These are phyloP conservation scores for Ophiosphaerella korrae DNA, from an alignment of 2,329 filamentous ascomycete species.

Conservation along the genomic window DNA sequence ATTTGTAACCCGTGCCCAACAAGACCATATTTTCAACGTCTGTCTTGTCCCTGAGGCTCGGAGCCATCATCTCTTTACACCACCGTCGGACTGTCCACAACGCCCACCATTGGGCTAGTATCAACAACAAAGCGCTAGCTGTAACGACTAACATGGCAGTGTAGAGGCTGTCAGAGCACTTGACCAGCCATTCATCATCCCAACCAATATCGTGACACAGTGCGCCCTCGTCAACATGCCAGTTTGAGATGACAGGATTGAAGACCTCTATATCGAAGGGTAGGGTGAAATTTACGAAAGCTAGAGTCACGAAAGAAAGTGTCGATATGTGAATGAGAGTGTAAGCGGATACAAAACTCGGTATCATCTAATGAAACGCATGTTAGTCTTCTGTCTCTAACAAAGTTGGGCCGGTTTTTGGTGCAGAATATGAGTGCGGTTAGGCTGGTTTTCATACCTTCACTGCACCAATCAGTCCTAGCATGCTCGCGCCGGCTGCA, in stretches of 20 bases:
- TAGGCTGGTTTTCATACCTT: conserved; percentile 36
- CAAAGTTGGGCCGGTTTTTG: neutral
- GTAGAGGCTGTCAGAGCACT: conserved; percentile 34
- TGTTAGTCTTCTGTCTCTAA: conserved; percentile 15
- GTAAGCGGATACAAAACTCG: conserved; percentile 33
- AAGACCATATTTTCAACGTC: conserved; percentile 24
- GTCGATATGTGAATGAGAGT: conserved; percentile 31
- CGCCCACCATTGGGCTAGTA: conserved; percentile 44
- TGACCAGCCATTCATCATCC: conserved; percentile 34
- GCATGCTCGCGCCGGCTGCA: conserved; percentile 46
- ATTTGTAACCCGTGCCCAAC: conserved; percentile 1
- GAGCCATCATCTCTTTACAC: conserved; percentile 19
- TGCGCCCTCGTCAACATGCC: conserved; percentile 24
- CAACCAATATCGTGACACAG: conserved; percentile 37
- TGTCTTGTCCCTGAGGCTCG: neutral
- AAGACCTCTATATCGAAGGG: conserved; percentile 24
- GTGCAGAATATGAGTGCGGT: neutral
- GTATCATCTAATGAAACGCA: conserved; percentile 20
- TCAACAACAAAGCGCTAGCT: conserved; percentile 28
- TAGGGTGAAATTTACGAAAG: conserved; percentile 30
- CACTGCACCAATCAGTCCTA: conserved; percentile 52
- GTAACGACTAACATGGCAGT: conserved; percentile 28
- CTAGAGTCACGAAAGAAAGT: conserved; percentile 33
- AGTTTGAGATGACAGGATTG: conserved; percentile 28
- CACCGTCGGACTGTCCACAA: conserved; percentile 35